phyloP scores from a whole-genome alignment of 163 green algal species.

The Scenedesmus sp. region DNA sequence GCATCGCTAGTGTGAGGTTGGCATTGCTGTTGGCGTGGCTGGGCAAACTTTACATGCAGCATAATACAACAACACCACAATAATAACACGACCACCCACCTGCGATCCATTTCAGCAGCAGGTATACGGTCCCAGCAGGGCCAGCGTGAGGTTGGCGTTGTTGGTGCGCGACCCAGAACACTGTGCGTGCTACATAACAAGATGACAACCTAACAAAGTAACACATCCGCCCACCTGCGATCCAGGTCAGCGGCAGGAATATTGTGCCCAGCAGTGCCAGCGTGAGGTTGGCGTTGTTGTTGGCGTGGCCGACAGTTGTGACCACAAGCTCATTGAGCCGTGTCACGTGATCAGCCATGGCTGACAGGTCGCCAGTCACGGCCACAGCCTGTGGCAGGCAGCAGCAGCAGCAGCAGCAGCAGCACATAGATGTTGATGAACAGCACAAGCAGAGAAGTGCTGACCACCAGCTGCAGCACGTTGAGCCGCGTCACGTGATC shows the following conservation, averaged over 20 bases:
- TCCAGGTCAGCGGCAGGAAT: slow-evolving; percentile 50
- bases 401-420: background rate
- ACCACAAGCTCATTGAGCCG: slow-evolving; percentile 28
- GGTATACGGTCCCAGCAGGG: slow-evolving; percentile 38
- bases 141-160: slow-evolving; percentile 40
- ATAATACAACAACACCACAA: background rate
- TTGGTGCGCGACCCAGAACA: background rate
- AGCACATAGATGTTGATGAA: background rate
- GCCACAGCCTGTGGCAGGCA: background rate
- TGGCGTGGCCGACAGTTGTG: slow-evolving; percentile 3
- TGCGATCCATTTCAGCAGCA: slow-evolving; percentile 47
- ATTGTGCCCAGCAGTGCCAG: slow-evolving; percentile 36
- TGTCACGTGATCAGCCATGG: background rate
- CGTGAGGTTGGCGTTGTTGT: slow-evolving; percentile 40
- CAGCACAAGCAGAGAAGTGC: too few relatives aligned
- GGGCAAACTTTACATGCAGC: too few relatives aligned
- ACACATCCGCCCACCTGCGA: slow-evolving; percentile 1
- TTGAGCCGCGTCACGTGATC: background rate
- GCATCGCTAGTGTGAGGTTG: slow-evolving; percentile 11
- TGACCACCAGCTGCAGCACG: background rate
- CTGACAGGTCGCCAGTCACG: slow-evolving; percentile 27
- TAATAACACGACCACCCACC: background rate
- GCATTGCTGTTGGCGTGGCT: slow-evolving; percentile 10
- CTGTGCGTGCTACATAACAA: too few relatives aligned
- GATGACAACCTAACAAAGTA: background rate